phyloP scores from a whole-genome alignment of 169 alveolate species.

The Plasmodium adleri region DNA sequence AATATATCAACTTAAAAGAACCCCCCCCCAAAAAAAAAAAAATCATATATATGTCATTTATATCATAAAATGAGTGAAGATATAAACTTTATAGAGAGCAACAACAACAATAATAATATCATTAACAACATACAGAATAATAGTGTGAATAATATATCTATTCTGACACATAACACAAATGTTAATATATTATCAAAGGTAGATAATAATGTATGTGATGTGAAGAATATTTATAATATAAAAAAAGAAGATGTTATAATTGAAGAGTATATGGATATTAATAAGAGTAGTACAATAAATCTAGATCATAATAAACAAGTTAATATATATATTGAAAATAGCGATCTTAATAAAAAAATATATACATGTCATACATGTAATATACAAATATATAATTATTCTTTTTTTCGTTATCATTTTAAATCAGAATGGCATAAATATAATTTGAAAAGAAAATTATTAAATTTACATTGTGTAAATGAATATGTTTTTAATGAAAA shows the following conservation, averaged over 20 bases:
- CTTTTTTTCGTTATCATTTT: constrained; percentile 83
- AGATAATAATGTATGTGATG: background rate
- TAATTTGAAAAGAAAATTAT: constrained; percentile 87
- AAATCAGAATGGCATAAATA: constrained; percentile 91
- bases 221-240: constrained; percentile 32
- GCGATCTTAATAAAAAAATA: constrained; percentile 48
- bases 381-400: constrained; percentile 67
- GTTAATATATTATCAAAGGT: background rate
- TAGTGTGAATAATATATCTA: background rate
- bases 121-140: background rate
- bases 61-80: no score
- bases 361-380: constrained; percentile 72
- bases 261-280: constrained; percentile 36
- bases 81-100: no score
- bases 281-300: constrained; percentile 32
- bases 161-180: background rate
- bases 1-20: no score
- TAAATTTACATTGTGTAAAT: constrained; percentile 71
- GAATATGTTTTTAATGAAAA: constrained; percentile 78
- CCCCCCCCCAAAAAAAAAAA: no score
- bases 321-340: constrained; percentile 53
- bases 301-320: constrained; percentile 54
- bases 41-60: no score
- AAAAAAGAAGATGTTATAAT: constrained; percentile 52
- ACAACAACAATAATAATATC: background rate